A percentile compares a stretch with the other conserved stretches of the same genome.
Conservation (phyloP, 2,329 filamentous ascomycete species). For the Exophiala sp. region DNA sequence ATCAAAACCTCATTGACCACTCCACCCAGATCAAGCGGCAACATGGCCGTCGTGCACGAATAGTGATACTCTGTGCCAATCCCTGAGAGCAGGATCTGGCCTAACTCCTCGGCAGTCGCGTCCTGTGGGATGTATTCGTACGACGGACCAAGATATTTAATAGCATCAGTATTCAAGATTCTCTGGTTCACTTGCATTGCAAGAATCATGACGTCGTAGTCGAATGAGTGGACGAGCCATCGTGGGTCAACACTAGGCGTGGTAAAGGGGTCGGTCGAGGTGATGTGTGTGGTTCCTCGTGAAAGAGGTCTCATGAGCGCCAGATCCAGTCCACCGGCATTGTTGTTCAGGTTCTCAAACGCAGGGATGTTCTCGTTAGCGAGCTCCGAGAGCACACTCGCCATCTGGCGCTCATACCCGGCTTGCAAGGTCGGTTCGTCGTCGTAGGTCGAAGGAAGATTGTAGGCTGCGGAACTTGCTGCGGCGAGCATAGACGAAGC, state of each 20-base stretch:
- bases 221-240: constrained; percentile 43
- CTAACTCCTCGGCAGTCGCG: constrained; percentile 6
- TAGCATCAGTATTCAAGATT: constrained; percentile 23
- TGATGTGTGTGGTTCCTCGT: constrained; percentile 41
- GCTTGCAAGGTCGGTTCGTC: constrained; percentile 7
- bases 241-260: constrained; percentile 45
- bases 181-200: constrained; percentile 29
- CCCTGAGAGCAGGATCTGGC: background rate
- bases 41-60: constrained; percentile 35
- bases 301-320: constrained; percentile 34
- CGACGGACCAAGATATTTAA: constrained; percentile 14
- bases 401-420: background rate
- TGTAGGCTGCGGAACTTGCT: background rate
- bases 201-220: constrained; percentile 40
- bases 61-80: constrained; percentile 21
- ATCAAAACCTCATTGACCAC: constrained; percentile 33
- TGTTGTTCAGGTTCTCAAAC: constrained; percentile 26
- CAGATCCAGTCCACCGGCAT: constrained; percentile 19
- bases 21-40: constrained; percentile 38
- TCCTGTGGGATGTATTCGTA: background rate
- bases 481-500: background rate
- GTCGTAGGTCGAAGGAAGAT: constrained; percentile 16
- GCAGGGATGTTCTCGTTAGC: constrained; percentile 14
- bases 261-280: constrained; percentile 32
- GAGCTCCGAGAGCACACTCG: background rate